phyloP scores from a whole-genome alignment of 2,329 filamentous ascomycete genomes.

The Colletotrichum cuscutae region DNA sequence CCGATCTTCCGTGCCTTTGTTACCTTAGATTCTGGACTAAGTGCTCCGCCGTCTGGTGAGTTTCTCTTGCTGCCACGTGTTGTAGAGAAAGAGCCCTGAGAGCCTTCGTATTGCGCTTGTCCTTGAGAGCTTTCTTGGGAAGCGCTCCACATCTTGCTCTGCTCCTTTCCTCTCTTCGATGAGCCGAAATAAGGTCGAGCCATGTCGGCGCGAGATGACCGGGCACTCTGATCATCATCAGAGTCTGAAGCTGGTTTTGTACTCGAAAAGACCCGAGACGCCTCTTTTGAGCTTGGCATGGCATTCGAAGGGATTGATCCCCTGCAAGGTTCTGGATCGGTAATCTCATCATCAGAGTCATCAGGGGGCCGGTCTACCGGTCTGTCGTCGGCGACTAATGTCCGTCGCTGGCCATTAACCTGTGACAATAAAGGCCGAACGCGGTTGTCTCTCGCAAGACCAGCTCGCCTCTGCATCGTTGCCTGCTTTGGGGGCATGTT shows the following conservation, averaged over 20 bases:
- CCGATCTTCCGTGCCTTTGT: neutral
- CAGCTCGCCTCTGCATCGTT: conserved; percentile 6
- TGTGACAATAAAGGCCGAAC: neutral
- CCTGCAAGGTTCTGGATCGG: neutral
- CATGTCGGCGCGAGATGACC: conserved; percentile 5
- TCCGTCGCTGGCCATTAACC: neutral
- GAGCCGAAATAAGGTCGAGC: conserved; percentile 10
- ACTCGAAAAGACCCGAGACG: neutral
- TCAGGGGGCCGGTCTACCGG: neutral
- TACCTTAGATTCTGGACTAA: conserved; percentile 4
- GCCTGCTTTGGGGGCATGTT: neutral
- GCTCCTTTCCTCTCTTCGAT: conserved; percentile 6
- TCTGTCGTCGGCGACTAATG: neutral
- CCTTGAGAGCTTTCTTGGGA: conserved; percentile 5
- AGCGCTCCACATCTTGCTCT: neutral
- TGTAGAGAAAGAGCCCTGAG: neutral
- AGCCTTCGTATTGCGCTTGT: neutral
- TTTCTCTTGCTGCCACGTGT: conserved; percentile 15
- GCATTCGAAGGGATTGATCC: neutral
- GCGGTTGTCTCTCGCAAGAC: neutral
- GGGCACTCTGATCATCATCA: neutral
- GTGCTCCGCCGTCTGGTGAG: neutral
- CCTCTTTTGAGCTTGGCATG: neutral
- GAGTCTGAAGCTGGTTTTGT: neutral
- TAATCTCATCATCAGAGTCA: neutral